Percentiles rank a stretch among this genome's conserved stretches.
Conservation (phyloP, 352 stramenopile genomes). For the Pythium aristosporum region DNA sequence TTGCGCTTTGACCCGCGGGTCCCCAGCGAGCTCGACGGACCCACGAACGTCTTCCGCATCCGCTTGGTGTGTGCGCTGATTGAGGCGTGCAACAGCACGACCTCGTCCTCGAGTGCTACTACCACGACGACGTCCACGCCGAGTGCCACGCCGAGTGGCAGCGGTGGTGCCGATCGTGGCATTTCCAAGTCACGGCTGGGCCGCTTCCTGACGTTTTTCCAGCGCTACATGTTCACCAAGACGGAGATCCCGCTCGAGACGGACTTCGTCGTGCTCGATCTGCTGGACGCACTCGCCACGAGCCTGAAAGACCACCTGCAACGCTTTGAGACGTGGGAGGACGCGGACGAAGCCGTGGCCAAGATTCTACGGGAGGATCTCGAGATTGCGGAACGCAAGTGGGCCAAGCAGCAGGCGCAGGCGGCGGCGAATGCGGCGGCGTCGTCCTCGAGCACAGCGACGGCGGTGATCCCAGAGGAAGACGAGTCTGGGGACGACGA, state of each 20-base stretch:
- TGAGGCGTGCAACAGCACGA: conserved; percentile 69
- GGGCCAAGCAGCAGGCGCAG: conserved; percentile 57
- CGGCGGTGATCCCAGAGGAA: conserved; percentile 30
- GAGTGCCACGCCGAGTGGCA: neutral
- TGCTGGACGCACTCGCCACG: conserved; percentile 61
- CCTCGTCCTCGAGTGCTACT: conserved; percentile 3
- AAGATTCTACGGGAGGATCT: conserved; percentile 62
- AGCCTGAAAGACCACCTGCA: conserved; percentile 70
- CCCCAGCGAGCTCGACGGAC: conserved; percentile 86
- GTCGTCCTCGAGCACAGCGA: conserved; percentile 29
- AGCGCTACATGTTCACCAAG: conserved; percentile 97
- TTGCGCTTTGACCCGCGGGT: conserved; percentile 88
- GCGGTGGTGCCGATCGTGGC: conserved; percentile 61
- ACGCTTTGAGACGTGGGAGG: conserved; percentile 75
- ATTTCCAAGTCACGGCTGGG: conserved; percentile 86
- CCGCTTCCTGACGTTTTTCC: conserved; percentile 92
- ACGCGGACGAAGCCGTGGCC: conserved; percentile 58
- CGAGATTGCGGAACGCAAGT: conserved; percentile 59
- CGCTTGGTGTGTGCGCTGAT: conserved; percentile 94
- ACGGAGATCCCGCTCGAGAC: conserved; percentile 93
- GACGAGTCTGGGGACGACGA: conserved; percentile 48
- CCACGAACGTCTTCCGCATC: conserved; percentile 92
- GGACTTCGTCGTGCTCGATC: conserved; percentile 88
- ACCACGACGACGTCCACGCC: neutral
- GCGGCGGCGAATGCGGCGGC: conserved; percentile 22